These are phyloP conservation scores for Laetiporus sulphureus DNA, from an alignment of 1,284 basidiomycete genomes.

Conservation along the genomic window DNA sequence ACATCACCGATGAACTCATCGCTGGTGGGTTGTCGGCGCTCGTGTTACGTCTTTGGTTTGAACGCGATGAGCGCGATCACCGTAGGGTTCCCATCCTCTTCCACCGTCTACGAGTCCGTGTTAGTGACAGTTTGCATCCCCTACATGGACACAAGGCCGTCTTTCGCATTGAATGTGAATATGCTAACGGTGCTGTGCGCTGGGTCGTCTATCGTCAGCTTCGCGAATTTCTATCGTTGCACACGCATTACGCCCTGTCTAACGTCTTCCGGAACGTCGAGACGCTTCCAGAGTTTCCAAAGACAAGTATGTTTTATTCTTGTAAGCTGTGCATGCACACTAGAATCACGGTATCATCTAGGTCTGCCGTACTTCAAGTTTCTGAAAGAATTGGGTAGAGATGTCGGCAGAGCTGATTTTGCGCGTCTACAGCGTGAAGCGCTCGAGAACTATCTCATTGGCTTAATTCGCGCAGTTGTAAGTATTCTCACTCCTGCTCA, in stretches of 20 bases:
- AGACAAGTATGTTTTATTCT: constrained; percentile 51
- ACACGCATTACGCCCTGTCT: constrained; percentile 87
- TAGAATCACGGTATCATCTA: constrained; percentile 25
- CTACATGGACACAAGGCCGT: constrained; percentile 74
- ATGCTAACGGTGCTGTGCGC: constrained; percentile 89
- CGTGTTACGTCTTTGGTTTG: constrained; percentile 86
- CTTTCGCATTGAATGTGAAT: constrained; percentile 94
- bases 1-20: constrained; percentile 82
- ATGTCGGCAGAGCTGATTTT: constrained; percentile 66
- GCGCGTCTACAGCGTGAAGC: constrained; percentile 74
- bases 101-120: constrained; percentile 78
- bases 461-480: constrained; percentile 86
- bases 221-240: constrained; percentile 87
- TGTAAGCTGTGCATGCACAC: background rate
- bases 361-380: constrained; percentile 88
- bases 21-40: constrained; percentile 77
- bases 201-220: constrained; percentile 97
- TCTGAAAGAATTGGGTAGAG: constrained; percentile 48
- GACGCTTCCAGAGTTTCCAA: constrained; percentile 89
- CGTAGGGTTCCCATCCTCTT: constrained; percentile 84
- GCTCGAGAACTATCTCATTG: constrained; percentile 86
- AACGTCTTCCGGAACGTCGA: constrained; percentile 73
- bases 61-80: constrained; percentile 83
- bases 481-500: constrained; percentile 23
- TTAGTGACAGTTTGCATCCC: constrained; percentile 84